Evolutionary conservation across 805 yeast genomes (phyloP).

Genomic region (Komagataella pseudopastoris): DNA sequence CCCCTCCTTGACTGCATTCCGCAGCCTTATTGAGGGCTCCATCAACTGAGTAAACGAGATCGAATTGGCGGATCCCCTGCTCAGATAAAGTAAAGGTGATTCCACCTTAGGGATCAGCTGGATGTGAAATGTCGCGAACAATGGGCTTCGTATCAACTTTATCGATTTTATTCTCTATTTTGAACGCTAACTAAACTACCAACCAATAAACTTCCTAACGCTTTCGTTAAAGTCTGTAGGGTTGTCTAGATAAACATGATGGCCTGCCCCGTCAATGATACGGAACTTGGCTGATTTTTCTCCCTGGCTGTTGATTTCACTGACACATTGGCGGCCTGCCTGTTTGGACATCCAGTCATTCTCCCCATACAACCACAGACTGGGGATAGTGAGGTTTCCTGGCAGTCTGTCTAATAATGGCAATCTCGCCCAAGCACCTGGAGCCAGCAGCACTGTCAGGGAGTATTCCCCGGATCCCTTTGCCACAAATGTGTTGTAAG

Average conservation of each 20-base stretch:
- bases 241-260: slow-evolving; percentile 41
- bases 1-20: slow-evolving; percentile 53
- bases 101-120: not conserved
- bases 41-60: slow-evolving; percentile 13
- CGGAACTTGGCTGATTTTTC: slow-evolving; percentile 16
- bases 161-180: not conserved
- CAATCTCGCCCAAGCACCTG: slow-evolving; percentile 41
- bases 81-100: not conserved
- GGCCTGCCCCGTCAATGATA: slow-evolving; percentile 33
- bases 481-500: slow-evolving; percentile 35
- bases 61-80: not conserved
- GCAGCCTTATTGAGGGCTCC: slow-evolving; percentile 53
- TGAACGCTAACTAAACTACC: slow-evolving; percentile 1
- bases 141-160: not conserved
- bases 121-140: not conserved
- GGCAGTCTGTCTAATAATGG: slow-evolving; percentile 45
- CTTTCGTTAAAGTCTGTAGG: slow-evolving; percentile 17
- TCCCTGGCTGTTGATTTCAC: slow-evolving; percentile 15
- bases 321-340: slow-evolving; percentile 36
- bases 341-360: slow-evolving; percentile 58
- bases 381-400: slow-evolving; percentile 23
- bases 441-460: slow-evolving; percentile 42
- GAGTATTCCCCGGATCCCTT: slow-evolving; percentile 57
- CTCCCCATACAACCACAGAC: slow-evolving; percentile 55
- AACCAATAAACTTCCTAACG: slow-evolving; percentile 13